These are phyloP conservation scores for Malassezia yamatoensis DNA, from an alignment of 1,284 basidiomycete genomes.

Conservation along the genomic window DNA sequence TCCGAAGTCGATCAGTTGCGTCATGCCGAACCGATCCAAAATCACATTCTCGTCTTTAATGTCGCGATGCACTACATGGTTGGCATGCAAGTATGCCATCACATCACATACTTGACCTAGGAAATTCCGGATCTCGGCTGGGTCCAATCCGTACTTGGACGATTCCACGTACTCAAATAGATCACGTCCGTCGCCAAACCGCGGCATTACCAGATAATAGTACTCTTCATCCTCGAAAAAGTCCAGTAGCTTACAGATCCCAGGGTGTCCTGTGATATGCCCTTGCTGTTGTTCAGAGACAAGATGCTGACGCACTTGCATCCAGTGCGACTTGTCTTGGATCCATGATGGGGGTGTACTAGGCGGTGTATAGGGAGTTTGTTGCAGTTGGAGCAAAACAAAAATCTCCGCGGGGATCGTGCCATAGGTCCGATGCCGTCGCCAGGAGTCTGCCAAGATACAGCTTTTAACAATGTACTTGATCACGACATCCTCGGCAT, in stretches of 20 bases:
- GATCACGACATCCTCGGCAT: constrained; percentile 61
- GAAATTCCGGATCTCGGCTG: constrained; percentile 67
- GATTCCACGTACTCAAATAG: constrained; percentile 90
- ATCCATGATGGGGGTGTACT: constrained; percentile 24
- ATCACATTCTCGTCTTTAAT: constrained; percentile 96
- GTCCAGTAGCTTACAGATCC: constrained; percentile 84
- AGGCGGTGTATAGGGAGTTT: constrained; percentile 55
- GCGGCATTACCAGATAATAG: constrained; percentile 69
- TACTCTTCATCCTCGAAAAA: constrained; percentile 97
- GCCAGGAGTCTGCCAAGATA: constrained; percentile 98
- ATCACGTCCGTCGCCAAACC: constrained; percentile 57
- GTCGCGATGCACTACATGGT: constrained; percentile 91
- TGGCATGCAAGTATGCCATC: constrained; percentile 75
- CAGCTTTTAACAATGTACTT: constrained; percentile 98
- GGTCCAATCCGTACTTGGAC: constrained; percentile 71
- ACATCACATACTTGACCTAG: constrained; percentile 91
- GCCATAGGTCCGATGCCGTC: constrained; percentile 78
- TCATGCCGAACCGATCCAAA: constrained; percentile 51
- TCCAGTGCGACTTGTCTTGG: constrained; percentile 7
- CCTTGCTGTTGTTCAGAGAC: not conserved
- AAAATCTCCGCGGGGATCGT: constrained; percentile 98
- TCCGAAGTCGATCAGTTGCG: constrained; percentile 92
- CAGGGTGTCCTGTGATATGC: constrained; percentile 57
- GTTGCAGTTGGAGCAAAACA: constrained; percentile 72
- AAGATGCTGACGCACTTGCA: not conserved